Conservation (phyloP, 2,329 filamentous ascomycete genomes). For the Hawksworthiomyces lignivorus region DNA sequence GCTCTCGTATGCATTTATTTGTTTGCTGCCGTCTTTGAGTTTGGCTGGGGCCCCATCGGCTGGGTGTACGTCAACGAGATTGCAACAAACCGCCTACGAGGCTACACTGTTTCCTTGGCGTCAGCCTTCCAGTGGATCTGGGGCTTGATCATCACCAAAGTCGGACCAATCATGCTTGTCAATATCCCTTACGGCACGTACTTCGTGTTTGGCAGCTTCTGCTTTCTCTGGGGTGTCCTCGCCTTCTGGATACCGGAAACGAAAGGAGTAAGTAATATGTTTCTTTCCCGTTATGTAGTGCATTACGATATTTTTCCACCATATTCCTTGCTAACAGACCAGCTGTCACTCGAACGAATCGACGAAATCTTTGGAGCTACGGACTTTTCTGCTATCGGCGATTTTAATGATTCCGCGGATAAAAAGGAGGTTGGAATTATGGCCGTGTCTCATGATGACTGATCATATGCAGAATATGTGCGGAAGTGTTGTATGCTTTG, state of each 20-base stretch:
- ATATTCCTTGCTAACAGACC: background rate
- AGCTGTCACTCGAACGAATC: conserved; percentile 16
- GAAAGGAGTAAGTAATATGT: conserved; percentile 8
- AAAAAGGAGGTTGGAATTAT: conserved; percentile 1
- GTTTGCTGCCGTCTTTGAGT: conserved; percentile 67
- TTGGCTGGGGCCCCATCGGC: conserved; percentile 64
- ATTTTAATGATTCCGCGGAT: conserved; percentile 4
- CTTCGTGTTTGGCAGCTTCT: conserved; percentile 59
- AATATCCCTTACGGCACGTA: conserved; percentile 62
- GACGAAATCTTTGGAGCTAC: conserved; percentile 16
- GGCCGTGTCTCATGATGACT: background rate
- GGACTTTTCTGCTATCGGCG: conserved; percentile 13
- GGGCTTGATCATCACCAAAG: conserved; percentile 53
- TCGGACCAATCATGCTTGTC: conserved; percentile 59
- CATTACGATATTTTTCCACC: background rate
- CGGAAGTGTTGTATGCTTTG: too few species aligned
- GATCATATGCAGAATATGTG: too few species aligned
- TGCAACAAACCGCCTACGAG: conserved; percentile 60
- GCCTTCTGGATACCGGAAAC: conserved; percentile 14
- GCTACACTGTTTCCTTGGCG: conserved; percentile 62
- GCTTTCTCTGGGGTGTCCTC: conserved; percentile 44
- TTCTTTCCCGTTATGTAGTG: conserved; percentile 22
- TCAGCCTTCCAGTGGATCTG: conserved; percentile 59
- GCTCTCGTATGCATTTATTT: conserved; percentile 62
- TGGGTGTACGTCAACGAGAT: conserved; percentile 71